Evolutionary conservation across 768 basidiomycete genomes (phyloP).

Genomic region (Suillus bovinus): DNA sequence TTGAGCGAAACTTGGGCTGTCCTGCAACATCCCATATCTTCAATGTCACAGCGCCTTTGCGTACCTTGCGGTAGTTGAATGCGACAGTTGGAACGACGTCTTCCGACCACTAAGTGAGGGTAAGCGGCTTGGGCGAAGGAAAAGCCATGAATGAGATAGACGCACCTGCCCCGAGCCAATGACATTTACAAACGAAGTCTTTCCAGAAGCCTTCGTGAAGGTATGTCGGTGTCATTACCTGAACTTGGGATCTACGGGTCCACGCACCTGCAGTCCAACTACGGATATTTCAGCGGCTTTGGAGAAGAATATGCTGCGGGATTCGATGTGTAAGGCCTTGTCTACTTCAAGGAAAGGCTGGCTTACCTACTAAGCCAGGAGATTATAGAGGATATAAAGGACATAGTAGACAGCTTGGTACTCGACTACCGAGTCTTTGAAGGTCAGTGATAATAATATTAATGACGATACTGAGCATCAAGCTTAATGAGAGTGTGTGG

Average conservation of each 20-base stretch:
- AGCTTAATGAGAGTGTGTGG: neutral
- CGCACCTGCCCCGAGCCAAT: constrained; percentile 81
- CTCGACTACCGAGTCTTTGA: neutral
- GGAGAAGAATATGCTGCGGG: constrained; percentile 74
- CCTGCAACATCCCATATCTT: constrained; percentile 98
- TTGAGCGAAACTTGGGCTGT: constrained; percentile 90
- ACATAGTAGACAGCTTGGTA: constrained; percentile 30
- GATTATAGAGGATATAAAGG: constrained; percentile 53
- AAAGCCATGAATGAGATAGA: constrained; percentile 8
- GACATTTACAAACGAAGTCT: constrained; percentile 93
- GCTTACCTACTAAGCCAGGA: constrained; percentile 57
- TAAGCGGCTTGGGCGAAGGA: neutral
- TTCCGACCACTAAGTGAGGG: constrained; percentile 76
- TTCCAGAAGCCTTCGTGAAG: constrained; percentile 76
- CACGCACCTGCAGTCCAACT: constrained; percentile 80
- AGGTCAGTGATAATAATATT: neutral
- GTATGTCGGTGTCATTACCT: neutral
- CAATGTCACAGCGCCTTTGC: constrained; percentile 86
- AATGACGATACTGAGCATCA: neutral
- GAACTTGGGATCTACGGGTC: neutral
- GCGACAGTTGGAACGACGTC: constrained; percentile 96
- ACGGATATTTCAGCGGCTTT: constrained; percentile 87
- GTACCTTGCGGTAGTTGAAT: constrained; percentile 86
- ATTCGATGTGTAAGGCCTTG: neutral
- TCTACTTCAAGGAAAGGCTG: neutral